Evolutionary conservation across 2,329 filamentous ascomycete genomes (phyloP), one percentile per base, ranked within the genome.

Genomic region (Fusarium buharicum): DNA sequence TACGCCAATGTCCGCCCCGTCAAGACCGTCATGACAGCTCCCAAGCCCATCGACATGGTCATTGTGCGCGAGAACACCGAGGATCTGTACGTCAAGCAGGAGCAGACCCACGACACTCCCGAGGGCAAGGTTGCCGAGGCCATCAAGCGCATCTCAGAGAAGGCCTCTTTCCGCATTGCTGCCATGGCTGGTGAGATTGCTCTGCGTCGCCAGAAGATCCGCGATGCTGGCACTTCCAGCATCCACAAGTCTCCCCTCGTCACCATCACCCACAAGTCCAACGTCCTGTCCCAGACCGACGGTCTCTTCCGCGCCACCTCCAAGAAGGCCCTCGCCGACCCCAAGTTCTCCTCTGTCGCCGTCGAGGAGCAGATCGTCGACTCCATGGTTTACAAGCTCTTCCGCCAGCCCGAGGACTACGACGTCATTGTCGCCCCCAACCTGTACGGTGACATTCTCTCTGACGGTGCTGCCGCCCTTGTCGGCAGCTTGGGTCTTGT

Each of bases 61-160:
- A 99, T 98, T 72, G 95, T 98, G 51, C 91, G 95, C 66, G 95
- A 99, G 80, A 99, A 99, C 83, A 99, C 95, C 28, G 95, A 99
- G 81, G 95, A 99, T 76, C 85, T 99, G 36, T 97, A 97, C 79
- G 94, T 99, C 71, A 98, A 98, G 82, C 91, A 98, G 77, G 95
- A 99, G 82, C 89, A 84, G 76, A 97, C 93, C 18, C 89, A 86
- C 75, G 86, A 91, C 50, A 87, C 85, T 28, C 82, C 89, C 31
- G 85, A 91, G 58, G 89, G 90, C 77, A 93, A 92, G 81, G 90
- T 98, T 55, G 94, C 95, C 64, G 94, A 98, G 81, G 95, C 95
- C 41, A 94, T 98, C 81, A 99, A 99, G 86, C 91, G 94, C 72
- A 99, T 99, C 74, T 92, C 91, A 12, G 89, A 96, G 78, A 88